Evolutionary conservation across 768 basidiomycete species (phyloP).

Genomic region (Mycena pura): DNA sequence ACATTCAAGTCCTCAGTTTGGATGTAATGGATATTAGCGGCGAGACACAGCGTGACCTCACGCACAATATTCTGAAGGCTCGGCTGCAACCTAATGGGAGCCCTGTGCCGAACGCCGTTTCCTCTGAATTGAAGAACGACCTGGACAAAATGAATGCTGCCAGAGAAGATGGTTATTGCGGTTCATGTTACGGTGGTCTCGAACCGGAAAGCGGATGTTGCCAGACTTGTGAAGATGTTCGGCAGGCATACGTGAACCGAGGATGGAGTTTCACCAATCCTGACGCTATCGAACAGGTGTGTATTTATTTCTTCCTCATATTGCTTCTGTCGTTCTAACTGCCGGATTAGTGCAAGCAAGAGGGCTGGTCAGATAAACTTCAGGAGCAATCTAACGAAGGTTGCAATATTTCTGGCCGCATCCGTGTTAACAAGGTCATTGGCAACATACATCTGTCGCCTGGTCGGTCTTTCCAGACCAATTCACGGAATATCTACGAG

Average conservation of each 20-base stretch:
- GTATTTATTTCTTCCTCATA: neutral
- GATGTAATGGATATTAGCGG: constrained; percentile 99
- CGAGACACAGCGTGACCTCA: constrained; percentile 89
- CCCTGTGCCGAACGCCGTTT: constrained; percentile 60
- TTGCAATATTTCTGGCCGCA: constrained; percentile 89
- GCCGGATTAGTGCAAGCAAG: constrained; percentile 75
- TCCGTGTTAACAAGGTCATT: constrained; percentile 96
- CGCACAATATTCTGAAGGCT: constrained; percentile 88
- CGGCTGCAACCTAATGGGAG: constrained; percentile 69
- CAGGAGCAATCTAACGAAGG: constrained; percentile 93
- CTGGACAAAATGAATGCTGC: constrained; percentile 77
- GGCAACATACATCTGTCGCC: constrained; percentile 96
- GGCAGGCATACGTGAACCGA: constrained; percentile 85
- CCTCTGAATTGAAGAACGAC: constrained; percentile 81
- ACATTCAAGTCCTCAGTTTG: constrained; percentile 81
- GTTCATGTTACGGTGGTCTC: constrained; percentile 93
- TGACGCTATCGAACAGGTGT: constrained; percentile 91
- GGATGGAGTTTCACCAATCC: constrained; percentile 97
- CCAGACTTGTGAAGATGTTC: constrained; percentile 94
- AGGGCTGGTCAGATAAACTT: constrained; percentile 95
- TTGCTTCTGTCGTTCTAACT: neutral
- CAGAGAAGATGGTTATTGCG: constrained; percentile 77
- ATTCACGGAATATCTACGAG: constrained; percentile 79
- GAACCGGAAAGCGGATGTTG: constrained; percentile 85
- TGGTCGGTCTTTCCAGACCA: constrained; percentile 93